Evolutionary conservation across 192 early-diverging fungal genomes (phyloP), one percentile per base, ranked within the genome.

Genomic region (Mortierella antarctica): DNA sequence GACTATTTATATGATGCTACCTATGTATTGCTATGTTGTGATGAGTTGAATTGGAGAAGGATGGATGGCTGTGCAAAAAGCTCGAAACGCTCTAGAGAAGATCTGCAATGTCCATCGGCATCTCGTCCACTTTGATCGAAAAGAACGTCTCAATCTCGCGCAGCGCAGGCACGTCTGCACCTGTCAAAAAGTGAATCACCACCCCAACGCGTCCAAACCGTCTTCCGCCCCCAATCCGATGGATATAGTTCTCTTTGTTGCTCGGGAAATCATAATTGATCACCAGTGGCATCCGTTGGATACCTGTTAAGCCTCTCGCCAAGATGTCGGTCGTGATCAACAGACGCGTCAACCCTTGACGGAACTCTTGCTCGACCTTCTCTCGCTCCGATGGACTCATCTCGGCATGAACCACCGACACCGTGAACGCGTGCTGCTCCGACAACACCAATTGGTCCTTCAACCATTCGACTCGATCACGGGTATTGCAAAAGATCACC

Each of bases 161-260:
- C 71, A 97, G 87, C 82, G 91, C 91, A 46, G 83, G 84, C 48
- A 91, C 88, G 82, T 99, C 97, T 7, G 98, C 94, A 74, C 87
- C 89, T 51, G 94, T 91, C 67, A 97, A 94, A 90, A 99, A 98
- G 90, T 98, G 97, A 89, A 98, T 97, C 62, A 95, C 94, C 67
- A 99, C 96, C 87, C 97, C 96, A 90, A 98, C 98, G 76, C 97
- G 94, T 73, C 97, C 97, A 88, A 98, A 99, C 88, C 97, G 96
- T 86, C 97, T 96, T 88, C 94, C 93, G 88, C 97, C 93, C 88
- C 97, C 97, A 83, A 99, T 99, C 70, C 96, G 92, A 88, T 99
- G 97, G 72, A 99, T 96, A 89, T 99, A 99, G 91, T 98, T 98
- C 87, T 98, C 97, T 63, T 89, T 88, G 86, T 95, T 95, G 83